A percentile compares a stretch with the other conserved stretches of the same genome.
phyloP scores from a whole-genome alignment of 768 basidiomycete species.

The Xerocomus potaroensis region DNA sequence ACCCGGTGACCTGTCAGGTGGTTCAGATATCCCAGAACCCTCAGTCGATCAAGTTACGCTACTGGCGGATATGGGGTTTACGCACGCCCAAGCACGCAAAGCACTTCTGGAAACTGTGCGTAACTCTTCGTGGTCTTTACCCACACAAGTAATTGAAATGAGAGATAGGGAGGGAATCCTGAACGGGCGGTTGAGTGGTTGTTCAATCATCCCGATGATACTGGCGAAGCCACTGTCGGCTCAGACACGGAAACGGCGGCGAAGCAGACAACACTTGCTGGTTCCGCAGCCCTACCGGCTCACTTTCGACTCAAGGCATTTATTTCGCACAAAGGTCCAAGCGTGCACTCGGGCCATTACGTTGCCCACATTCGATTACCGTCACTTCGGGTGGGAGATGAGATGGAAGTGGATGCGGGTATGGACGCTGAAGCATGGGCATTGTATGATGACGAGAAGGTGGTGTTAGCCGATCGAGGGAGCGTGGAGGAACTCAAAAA shows the following conservation, averaged over 20 bases:
- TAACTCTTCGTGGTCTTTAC: constrained; percentile 2
- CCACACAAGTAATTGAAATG: neutral
- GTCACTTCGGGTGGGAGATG: constrained; percentile 3
- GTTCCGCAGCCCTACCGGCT: constrained; percentile 64
- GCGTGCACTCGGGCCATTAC: constrained; percentile 93
- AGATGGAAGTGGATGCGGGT: constrained; percentile 29
- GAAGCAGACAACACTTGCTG: constrained; percentile 33
- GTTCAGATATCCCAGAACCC: constrained; percentile 46
- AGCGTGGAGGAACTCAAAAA: constrained; percentile 78
- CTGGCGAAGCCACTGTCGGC: constrained; percentile 50
- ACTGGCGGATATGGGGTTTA: constrained; percentile 93
- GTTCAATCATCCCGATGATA: constrained; percentile 89
- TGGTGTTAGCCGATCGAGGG: constrained; percentile 80
- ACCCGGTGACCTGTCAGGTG: constrained; percentile 21
- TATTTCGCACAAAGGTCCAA: constrained; percentile 95
- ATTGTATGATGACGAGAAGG: constrained; percentile 95
- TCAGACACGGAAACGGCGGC: constrained; percentile 18
- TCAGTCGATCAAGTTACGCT: constrained; percentile 64
- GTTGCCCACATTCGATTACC: constrained; percentile 67
- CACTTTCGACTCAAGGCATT: constrained; percentile 84
- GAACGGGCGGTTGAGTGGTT: constrained; percentile 96
- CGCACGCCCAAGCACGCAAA: constrained; percentile 73
- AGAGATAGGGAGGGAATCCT: constrained; percentile 55
- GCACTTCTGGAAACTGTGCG: constrained; percentile 83
- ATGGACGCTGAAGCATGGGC: constrained; percentile 60